Percentiles rank a stretch among this genome's conserved stretches.
Evolutionary conservation across 2,329 filamentous ascomycete genomes (phyloP).

Genomic region (Exophiala spinifera): DNA sequence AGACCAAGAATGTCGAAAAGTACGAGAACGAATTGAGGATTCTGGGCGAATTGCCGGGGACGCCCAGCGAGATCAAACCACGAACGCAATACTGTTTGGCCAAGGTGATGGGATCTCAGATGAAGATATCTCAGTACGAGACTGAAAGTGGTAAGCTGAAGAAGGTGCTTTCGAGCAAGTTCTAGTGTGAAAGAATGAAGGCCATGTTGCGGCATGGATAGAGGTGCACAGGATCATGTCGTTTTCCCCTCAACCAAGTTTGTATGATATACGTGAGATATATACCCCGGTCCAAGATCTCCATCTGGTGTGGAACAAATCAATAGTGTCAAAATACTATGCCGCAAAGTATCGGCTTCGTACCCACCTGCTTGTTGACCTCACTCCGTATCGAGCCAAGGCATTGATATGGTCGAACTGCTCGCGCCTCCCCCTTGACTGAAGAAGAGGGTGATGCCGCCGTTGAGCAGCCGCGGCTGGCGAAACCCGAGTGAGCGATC

Average conservation of each 20-base stretch:
- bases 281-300: too few relatives aligned
- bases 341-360: too few relatives aligned
- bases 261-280: background rate
- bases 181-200: slow-evolving; percentile 30
- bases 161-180: slow-evolving; percentile 61
- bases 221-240: background rate
- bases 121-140: slow-evolving; percentile 71
- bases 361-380: too few relatives aligned
- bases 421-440: too few relatives aligned
- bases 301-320: too few relatives aligned
- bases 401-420: too few relatives aligned
- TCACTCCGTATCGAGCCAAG: too few relatives aligned
- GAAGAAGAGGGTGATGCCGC: too few relatives aligned
- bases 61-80: slow-evolving; percentile 64
- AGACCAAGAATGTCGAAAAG: slow-evolving; percentile 72
- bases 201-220: background rate
- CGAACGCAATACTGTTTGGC: slow-evolving; percentile 68
- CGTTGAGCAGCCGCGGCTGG: too few relatives aligned
- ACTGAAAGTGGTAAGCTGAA: slow-evolving; percentile 68
- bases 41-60: slow-evolving; percentile 67
- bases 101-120: slow-evolving; percentile 72
- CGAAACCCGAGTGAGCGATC: too few relatives aligned
- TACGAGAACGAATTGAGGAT: slow-evolving; percentile 72
- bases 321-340: too few relatives aligned
- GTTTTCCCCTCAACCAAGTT: background rate